Evolutionary conservation across 352 stramenopile species (phyloP), one percentile per base, ranked within the genome.

Genomic region (Phytophthora sojae): DNA sequence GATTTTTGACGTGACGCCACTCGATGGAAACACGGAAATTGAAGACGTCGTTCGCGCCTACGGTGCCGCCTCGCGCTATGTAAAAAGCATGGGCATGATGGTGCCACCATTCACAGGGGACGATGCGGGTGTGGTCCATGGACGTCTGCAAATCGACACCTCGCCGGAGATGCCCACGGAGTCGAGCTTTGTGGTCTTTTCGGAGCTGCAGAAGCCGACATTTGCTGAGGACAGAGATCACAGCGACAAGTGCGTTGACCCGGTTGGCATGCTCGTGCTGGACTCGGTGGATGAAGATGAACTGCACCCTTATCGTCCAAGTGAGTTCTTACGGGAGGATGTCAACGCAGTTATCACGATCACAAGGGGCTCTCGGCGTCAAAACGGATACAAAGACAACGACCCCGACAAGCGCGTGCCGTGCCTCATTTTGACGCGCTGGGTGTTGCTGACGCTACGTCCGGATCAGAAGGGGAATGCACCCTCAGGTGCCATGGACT

Each of bases 241-340:
- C 8, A 56, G 2, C 39, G 30, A 47, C 37, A 56, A 64, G 26
- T 66, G 26, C n/a, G 32, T 19, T 8, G 55, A 60, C 0, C 62
- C 69, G 15, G 23, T 76, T 15, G 70, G 61, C 14, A 11, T 77
- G 39, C 6, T 81, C 3, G 69, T 76, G 4, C 26, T 81, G 17
- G 75, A 81, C 52, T 79, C 64, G 25, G 75, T 81, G 42, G 71
- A 82, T 62, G 67, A 79, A 39, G 75, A 82, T 39, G 75, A 82
- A 25, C 53, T 81, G 39, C 70, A 79, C 44, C 75, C 75, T 21
- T 81, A 77, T 45, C 61, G 57, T 4, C 59, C 75, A n/a, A 21
- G 30, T 7, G 44, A 75, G 14, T 74, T 69, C 42, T 50, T 81
- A 19, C 60, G 75, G 19, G 65, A 74, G 23, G 71, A 81, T 25